These are phyloP conservation scores for Hirsutella minnesotensis DNA, from an alignment of 2,329 filamentous ascomycete genomes.

Conservation along the genomic window DNA sequence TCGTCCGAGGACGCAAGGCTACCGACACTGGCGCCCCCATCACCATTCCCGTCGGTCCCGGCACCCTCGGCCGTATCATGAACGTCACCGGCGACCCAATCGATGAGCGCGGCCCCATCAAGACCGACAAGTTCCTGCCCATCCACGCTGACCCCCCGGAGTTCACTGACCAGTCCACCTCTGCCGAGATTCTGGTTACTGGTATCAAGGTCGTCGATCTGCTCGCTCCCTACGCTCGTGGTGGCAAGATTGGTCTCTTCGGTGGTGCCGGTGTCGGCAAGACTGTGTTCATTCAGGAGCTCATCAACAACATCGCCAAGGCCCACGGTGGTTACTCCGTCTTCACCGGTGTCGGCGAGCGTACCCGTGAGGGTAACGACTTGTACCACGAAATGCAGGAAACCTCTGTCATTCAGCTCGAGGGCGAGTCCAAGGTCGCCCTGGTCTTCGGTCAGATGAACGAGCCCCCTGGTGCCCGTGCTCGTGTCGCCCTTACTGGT, in stretches of 20 bases:
- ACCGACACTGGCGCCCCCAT: constrained; percentile 89
- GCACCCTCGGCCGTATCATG: constrained; percentile 96
- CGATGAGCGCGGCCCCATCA: constrained; percentile 97
- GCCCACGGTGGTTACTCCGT: constrained; percentile 99
- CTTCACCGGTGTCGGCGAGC: constrained; percentile 99
- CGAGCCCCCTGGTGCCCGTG: constrained; percentile 98
- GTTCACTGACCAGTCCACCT: constrained; percentile 93
- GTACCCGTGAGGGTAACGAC: constrained; percentile 99
- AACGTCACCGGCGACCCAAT: constrained; percentile 99
- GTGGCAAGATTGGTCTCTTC: constrained; percentile 99
- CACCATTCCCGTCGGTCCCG: constrained; percentile 87
- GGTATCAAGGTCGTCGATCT: constrained; percentile 99
- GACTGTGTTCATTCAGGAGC: constrained; percentile 99
- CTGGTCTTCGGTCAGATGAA: constrained; percentile 99
- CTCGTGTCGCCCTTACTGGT: constrained; percentile 96
- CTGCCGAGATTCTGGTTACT: constrained; percentile 91
- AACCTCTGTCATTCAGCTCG: constrained; percentile 97
- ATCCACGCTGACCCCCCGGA: constrained; percentile 90
- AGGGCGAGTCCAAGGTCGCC: constrained; percentile 98
- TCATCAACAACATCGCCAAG: constrained; percentile 99
- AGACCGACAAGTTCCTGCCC: constrained; percentile 73
- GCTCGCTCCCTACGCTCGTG: constrained; percentile 97
- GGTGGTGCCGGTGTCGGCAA: constrained; percentile 99
- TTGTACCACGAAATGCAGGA: constrained; percentile 99
- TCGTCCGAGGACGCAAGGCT: constrained; percentile 80